Base-by-base conservation (phyloP, 257 asterid genomes). In the Gardenia jasminoides region DNA sequence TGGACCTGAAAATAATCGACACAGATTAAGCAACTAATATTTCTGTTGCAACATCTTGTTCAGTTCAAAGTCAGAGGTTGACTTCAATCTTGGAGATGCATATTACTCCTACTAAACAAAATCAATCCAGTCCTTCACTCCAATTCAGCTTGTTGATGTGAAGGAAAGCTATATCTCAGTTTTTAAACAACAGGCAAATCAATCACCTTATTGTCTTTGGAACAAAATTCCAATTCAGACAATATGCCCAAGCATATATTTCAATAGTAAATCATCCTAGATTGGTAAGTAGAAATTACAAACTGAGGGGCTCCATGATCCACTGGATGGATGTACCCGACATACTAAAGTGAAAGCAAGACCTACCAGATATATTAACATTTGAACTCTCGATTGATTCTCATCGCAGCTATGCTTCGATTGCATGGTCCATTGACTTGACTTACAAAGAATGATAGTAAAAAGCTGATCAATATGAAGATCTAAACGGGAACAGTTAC, bases 401-500 rank as follows among this genome's bases (percentile, higher is more conserved):
- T 43, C 33, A 11, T 6, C 41, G 11, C 20, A 15, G 44, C 10
- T 47, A 66, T 24, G 50, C 10, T 31, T 46, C 58, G 8, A 54
- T 22, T 54, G 31, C 78, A 58, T 26, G 36, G 47, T 33, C 64
- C 73, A 17, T 44, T 62, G 79, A 61, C 71, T 41, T 59, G 65
- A 70, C 7, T 22, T 13, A 11, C 43, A 13, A 48, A 67, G 58
- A 50, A 74, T 65, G 64, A 31, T 15, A 72, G 15, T 13, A 31
- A 54, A 44, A 52, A 1, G 15, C 11, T 26, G 79, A 75, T 75
- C 79, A 59, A 59, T 20, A 2, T 59, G n/a, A 26, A 19, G 22
- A 58, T 12, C 24, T 9, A 48, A 13, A 20, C 10, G 28, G 54
- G 41, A 69, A 24, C 17, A 71, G n/a, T 46, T 7, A 30, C 15